Base-by-base conservation (phyloP, 768 basidiomycete genomes). In the Mycena capillaripes region DNA sequence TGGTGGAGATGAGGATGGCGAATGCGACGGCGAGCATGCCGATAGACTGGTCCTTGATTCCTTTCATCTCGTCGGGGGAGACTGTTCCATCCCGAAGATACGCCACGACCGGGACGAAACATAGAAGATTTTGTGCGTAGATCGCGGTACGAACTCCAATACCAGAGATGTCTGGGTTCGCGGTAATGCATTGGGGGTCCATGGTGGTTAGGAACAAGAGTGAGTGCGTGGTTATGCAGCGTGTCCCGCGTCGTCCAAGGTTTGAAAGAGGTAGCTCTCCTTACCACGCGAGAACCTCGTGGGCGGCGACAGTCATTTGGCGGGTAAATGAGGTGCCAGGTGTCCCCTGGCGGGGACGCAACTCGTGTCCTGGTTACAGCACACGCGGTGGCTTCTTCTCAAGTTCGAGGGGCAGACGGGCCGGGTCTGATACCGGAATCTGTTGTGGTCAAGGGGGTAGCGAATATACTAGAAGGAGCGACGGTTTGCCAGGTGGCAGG, bases 1-100 rank as follows among this genome's bases (percentile, higher is more conserved):
- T 55, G 14, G 53, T 34, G 30, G 53, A 55, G 30, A 55, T 55
- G 53, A 55, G 30, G 17, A 55, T 19, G 10, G 53, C 53, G 19
- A 55, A 53, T 5, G 52, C 52, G 52, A 50, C 11, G 48, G n/a
- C 48, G n/a, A 50, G 48, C 48, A 50, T 50, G 29, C 53, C 53
- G 30, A 55, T 55, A 14, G 53, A 55, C 53, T 55, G 53, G 53
- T 55, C 53, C 53, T 55, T 55, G 30, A 55, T 21, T 29, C 53
- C 53, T 32, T 55, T 55, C 53, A 55, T 55, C 27, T 55, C 53
- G 34, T 55, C 53, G 53, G 19, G 29, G 30, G 53, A 55, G 53
- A 55, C 30, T 9, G 29, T 29, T 53, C 52, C 52, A 53, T 53
- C 52, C 29, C 27, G n/a, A 23, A 48, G 6, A 23, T 48, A 48